These are phyloP conservation scores for Talaromyces verruculosus DNA, from an alignment of 2,329 filamentous ascomycete species.

Conservation along the genomic window DNA sequence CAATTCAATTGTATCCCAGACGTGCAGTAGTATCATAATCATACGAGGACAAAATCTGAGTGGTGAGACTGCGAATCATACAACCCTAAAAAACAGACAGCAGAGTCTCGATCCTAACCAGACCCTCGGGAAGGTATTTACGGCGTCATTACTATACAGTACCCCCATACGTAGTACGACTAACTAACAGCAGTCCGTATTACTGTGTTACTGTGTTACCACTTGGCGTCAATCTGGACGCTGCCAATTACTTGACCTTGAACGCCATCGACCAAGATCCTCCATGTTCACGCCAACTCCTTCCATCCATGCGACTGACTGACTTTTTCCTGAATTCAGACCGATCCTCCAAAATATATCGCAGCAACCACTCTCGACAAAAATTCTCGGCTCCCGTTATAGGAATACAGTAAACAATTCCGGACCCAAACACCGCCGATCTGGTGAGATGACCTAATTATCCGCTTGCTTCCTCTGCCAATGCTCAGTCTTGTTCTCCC, in stretches of 20 bases:
- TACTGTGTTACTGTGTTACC: not conserved
- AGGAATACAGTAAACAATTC: slow-evolving; percentile 9
- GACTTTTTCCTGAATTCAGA: not conserved
- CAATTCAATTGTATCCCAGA: not conserved
- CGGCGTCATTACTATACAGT: not conserved
- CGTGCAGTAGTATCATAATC: not conserved
- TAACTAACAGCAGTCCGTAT: not conserved
- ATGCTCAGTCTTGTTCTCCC: not conserved
- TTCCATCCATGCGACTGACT: slow-evolving; percentile 10
- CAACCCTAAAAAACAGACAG: not conserved
- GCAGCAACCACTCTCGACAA: not conserved
- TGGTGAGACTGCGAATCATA: not conserved
- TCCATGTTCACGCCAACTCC: not conserved
- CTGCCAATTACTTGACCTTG: not conserved
- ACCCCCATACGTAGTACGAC: not conserved
- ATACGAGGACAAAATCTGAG: not conserved
- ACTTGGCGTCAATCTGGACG: not conserved
- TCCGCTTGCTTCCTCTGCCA: slow-evolving; percentile 4
- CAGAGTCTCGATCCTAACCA: not conserved
- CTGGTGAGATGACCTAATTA: slow-evolving; percentile 21
- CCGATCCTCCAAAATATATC: not conserved
- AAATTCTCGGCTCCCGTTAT: not conserved
- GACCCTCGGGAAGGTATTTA: not conserved
- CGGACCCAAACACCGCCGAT: slow-evolving; percentile 15
- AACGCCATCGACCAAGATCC: not conserved